A percentile compares a stretch with the other conserved stretches of the same genome.
Conservation (phyloP, 164 flowering plant genomes). For the Akebia trifoliata region DNA sequence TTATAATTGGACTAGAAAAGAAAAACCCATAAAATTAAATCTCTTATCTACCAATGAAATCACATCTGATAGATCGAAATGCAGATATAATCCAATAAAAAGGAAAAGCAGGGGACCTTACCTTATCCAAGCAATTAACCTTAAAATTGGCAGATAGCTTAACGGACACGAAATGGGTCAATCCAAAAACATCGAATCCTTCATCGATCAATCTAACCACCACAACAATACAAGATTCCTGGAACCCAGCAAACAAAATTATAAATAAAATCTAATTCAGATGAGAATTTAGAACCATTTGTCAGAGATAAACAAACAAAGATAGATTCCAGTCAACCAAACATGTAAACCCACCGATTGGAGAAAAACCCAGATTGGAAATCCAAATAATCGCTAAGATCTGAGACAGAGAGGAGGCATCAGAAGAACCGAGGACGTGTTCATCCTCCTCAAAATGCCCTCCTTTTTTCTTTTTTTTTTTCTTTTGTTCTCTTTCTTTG, state of each 20-base stretch:
- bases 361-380: conserved; percentile 16
- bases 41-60: conserved; percentile 2
- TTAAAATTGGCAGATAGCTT: conserved; percentile 5
- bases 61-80: conserved; percentile 10
- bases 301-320: conserved; percentile 12
- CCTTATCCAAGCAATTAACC: conserved; percentile 23
- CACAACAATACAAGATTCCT: conserved; percentile 21
- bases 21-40: neutral
- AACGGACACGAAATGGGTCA: conserved; percentile 25
- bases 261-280: conserved; percentile 10
- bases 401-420: conserved; percentile 50
- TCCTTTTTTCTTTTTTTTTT: conserved; percentile 22
- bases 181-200: conserved; percentile 36
- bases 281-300: no score
- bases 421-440: conserved; percentile 45
- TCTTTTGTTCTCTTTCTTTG: no score
- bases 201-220: conserved; percentile 25
- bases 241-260: conserved; percentile 12
- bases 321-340: neutral
- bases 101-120: conserved; percentile 16
- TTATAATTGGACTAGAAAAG: neutral
- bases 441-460: conserved; percentile 33
- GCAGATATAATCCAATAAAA: conserved; percentile 1
- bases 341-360: conserved; percentile 15
- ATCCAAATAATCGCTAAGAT: conserved; percentile 40